phyloP scores from a whole-genome alignment of 1,139 yeast species.

The Sugiyamaella neomexicana region DNA sequence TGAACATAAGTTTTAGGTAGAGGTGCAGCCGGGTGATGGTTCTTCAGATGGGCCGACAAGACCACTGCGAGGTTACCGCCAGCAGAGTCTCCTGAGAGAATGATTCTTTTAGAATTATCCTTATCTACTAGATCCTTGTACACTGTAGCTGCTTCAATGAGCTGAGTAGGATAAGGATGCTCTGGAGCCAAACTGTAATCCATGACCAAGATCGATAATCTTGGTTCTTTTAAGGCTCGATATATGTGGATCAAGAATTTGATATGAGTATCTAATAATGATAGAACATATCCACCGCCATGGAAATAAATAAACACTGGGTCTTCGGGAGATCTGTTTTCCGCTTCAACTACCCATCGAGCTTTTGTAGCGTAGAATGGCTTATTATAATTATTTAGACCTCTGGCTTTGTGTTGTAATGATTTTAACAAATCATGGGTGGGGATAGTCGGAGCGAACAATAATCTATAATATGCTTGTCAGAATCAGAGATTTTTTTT shows the following conservation, averaged over 20 bases:
- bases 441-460: constrained; percentile 17
- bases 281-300: constrained; percentile 48
- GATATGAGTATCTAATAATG: constrained; percentile 40
- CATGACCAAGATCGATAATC: constrained; percentile 39
- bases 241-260: constrained; percentile 38
- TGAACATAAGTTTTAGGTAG: constrained; percentile 14
- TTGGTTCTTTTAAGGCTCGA: constrained; percentile 40
- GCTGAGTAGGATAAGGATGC: constrained; percentile 45
- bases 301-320: constrained; percentile 39
- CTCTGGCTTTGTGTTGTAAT: constrained; percentile 7
- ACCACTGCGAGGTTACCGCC: constrained; percentile 46
- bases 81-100: constrained; percentile 49
- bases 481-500: not conserved
- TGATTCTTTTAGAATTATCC: constrained; percentile 38
- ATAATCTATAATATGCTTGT: constrained; percentile 7
- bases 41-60: constrained; percentile 38
- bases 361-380: constrained; percentile 12
- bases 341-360: constrained; percentile 32
- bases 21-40: constrained; percentile 13
- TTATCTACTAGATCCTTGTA: constrained; percentile 42
- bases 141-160: constrained; percentile 41
- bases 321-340: constrained; percentile 27
- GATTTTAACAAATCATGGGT: constrained; percentile 4
- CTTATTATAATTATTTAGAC: constrained; percentile 14
- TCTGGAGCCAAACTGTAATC: constrained; percentile 46